phyloP scores from a whole-genome alignment of 768 basidiomycete genomes.

The Kwoniella mangroviensis region DNA sequence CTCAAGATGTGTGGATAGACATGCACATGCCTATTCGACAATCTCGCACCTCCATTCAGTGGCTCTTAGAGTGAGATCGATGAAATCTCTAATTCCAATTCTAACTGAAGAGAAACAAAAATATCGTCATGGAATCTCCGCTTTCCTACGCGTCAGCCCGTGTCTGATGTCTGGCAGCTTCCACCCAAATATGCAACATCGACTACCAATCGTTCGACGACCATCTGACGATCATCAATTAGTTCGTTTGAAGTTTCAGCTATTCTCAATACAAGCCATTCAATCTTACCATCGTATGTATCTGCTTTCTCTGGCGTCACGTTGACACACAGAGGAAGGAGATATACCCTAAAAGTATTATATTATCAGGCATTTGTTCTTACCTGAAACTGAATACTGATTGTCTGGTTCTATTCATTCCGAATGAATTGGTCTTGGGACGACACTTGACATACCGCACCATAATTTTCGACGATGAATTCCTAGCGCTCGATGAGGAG shows the following conservation, averaged over 20 bases:
- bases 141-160: too few species aligned
- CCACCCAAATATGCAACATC: too few species aligned
- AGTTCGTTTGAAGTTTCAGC: neutral
- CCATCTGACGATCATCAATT: neutral
- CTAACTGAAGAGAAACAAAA: neutral
- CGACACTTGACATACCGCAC: neutral
- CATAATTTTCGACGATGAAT: neutral
- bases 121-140: too few species aligned
- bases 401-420: neutral
- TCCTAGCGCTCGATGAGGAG: too few species aligned
- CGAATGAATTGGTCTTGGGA: neutral
- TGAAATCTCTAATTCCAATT: slow-evolving; percentile 1
- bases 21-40: too few species aligned
- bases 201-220: neutral
- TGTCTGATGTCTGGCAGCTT: too few species aligned
- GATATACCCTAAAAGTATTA: too few species aligned
- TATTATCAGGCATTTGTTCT: neutral
- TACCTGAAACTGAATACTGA: neutral
- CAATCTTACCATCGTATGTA: neutral
- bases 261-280: neutral
- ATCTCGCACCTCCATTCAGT: too few species aligned
- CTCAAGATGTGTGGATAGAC: too few species aligned
- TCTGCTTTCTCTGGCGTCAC: neutral
- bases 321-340: too few species aligned
- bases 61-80: too few species aligned